Evolutionary conservation across 2,329 filamentous ascomycete species (phyloP).

Genomic region (Pseudocercospora eumusae): DNA sequence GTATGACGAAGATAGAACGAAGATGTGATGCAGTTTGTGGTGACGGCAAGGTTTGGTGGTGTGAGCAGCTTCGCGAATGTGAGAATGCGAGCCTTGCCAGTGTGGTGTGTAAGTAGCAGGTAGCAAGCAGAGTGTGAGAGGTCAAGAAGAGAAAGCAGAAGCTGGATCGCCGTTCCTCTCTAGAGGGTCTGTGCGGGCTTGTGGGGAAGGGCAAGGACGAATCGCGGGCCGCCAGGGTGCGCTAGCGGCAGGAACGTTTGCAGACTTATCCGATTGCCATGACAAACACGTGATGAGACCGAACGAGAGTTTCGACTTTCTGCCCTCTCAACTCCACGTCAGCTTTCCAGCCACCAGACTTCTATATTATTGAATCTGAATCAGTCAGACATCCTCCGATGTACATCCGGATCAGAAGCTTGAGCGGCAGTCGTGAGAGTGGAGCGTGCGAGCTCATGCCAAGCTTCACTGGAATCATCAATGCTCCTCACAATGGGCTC

Average conservation of each 20-base stretch:
- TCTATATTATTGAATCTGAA: background rate
- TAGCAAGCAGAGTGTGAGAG: slow-evolving; percentile 4
- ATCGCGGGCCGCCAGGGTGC: background rate
- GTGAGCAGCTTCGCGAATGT: slow-evolving; percentile 8
- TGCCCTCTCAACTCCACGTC: too few species aligned
- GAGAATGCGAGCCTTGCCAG: background rate
- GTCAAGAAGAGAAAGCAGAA: slow-evolving; percentile 6
- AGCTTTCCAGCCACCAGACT: background rate
- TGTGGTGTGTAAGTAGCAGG: background rate
- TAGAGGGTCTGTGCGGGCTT: background rate
- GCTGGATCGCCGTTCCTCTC: slow-evolving; percentile 8
- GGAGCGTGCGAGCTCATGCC: background rate
- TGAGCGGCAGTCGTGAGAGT: too few species aligned
- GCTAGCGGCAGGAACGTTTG: background rate
- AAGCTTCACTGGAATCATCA: background rate
- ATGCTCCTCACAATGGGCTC: background rate
- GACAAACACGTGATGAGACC: background rate
- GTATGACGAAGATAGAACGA: slow-evolving; percentile 2
- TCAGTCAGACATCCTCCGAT: too few species aligned
- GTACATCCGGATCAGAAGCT: too few species aligned
- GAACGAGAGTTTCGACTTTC: background rate
- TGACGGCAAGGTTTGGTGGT: background rate
- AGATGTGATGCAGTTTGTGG: background rate
- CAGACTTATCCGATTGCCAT: background rate
- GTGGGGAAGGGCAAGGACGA: background rate